Percentiles rank a stretch among this genome's conserved stretches.
Conservation (phyloP, 352 stramenopile genomes). For the Plasmopara muralis region DNA sequence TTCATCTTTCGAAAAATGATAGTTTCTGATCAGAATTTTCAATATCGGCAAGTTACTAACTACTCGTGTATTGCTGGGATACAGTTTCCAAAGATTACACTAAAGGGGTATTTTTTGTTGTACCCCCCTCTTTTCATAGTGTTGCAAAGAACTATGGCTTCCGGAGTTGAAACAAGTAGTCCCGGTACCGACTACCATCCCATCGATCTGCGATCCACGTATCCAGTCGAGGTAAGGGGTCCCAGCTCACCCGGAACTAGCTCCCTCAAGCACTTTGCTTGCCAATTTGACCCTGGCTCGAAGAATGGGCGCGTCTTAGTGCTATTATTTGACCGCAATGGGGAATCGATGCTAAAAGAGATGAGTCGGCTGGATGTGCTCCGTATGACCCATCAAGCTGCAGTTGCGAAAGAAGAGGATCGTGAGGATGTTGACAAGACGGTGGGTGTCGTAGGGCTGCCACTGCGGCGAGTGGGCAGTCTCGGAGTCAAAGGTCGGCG, state of each 20-base stretch:
- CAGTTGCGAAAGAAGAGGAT: constrained; percentile 18
- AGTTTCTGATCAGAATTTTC: too few species aligned
- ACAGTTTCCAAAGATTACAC: too few species aligned
- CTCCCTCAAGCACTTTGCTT: constrained; percentile 32
- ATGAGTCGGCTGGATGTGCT: constrained; percentile 56
- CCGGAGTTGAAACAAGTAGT: constrained; percentile 1
- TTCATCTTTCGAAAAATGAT: too few species aligned
- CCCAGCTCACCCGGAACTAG: constrained; percentile 21
- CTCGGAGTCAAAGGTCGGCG: constrained; percentile 18
- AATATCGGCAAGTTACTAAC: too few species aligned
- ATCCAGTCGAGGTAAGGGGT: constrained; percentile 20
- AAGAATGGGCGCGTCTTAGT: constrained; percentile 36
- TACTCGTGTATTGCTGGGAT: too few species aligned
- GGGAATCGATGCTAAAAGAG: constrained; percentile 43
- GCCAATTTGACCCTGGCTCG: constrained; percentile 35
- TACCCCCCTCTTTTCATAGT: too few species aligned
- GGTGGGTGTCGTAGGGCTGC: constrained; percentile 3
- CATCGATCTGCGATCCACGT: constrained; percentile 27
- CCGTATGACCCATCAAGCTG: constrained; percentile 47
- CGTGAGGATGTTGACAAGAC: constrained; percentile 12
- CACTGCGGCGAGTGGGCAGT: constrained; percentile 20
- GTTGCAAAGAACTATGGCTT: too few species aligned
- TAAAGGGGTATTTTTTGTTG: too few species aligned
- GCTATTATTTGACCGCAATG: constrained; percentile 46
- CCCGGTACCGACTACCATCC: constrained; percentile 29